Evolutionary conservation across 345 rosid species (phyloP).

Genomic region (Corymbia maculata): DNA sequence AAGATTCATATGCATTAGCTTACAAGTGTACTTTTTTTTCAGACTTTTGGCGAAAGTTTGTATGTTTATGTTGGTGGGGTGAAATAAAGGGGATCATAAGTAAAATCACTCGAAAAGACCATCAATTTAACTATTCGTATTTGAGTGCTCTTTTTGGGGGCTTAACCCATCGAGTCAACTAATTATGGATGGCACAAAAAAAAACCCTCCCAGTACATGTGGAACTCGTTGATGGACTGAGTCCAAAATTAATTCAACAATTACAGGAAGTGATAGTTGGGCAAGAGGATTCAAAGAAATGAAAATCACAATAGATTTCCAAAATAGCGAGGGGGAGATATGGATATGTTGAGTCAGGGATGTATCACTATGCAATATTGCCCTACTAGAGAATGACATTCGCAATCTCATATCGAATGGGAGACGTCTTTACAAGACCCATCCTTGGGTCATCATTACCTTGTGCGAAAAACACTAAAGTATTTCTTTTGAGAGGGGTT

Average conservation of each 20-base stretch:
- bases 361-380: neutral
- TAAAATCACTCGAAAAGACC: neutral
- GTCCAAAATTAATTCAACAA: neutral
- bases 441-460: neutral
- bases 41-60: neutral
- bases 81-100: neutral
- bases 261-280: neutral
- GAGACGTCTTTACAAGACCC: neutral
- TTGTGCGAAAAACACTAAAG: no score
- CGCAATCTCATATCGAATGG: neutral
- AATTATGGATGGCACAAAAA: neutral
- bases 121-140: neutral
- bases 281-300: accelerated
- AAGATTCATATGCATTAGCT: neutral
- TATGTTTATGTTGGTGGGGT: neutral
- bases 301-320: accelerated
- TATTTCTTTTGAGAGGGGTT: no score
- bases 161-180: neutral
- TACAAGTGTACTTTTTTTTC: neutral
- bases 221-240: neutral
- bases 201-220: neutral
- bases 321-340: neutral
- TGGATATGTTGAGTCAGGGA: neutral
- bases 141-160: neutral
- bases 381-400: neutral